A percentile compares a stretch with the other conserved stretches of the same genome.
phyloP scores from a whole-genome alignment of 495 filamentous ascomycete genomes.

The Neurospora africana region DNA sequence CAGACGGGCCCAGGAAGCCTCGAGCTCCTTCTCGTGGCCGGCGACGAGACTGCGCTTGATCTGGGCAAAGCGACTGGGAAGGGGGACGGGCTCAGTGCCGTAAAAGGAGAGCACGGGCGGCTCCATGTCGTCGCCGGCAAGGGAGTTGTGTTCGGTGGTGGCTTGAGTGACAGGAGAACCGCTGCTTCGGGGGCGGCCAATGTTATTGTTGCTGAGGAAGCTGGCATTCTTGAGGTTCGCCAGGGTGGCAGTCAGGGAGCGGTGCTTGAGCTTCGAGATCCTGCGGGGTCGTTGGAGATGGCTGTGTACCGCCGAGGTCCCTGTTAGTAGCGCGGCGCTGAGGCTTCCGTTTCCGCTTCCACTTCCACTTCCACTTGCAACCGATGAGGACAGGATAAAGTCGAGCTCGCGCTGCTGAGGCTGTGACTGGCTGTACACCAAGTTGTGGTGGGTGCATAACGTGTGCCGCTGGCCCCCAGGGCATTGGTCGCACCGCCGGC shows the following conservation, averaged over 20 bases:
- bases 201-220: not conserved
- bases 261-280: slow-evolving; percentile 27
- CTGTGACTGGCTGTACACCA: slow-evolving; percentile 2
- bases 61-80: slow-evolving; percentile 66
- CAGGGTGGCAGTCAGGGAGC: slow-evolving; percentile 16
- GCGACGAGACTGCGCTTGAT: slow-evolving; percentile 57
- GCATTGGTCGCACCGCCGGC: slow-evolving; percentile 24
- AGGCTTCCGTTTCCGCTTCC: slow-evolving; percentile 19
- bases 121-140: slow-evolving; percentile 39
- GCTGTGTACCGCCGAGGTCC: slow-evolving; percentile 1
- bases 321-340: slow-evolving; percentile 12
- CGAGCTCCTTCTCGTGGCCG: slow-evolving; percentile 56
- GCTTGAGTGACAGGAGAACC: slow-evolving; percentile 1
- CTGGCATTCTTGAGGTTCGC: slow-evolving; percentile 10
- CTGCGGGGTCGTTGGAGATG: slow-evolving; percentile 23
- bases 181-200: slow-evolving; percentile 3
- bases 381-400: not conserved
- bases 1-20: slow-evolving; percentile 63
- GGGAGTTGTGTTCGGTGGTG: not conserved
- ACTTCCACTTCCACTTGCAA: slow-evolving; percentile 4
- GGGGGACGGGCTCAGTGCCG: slow-evolving; percentile 59
- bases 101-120: slow-evolving; percentile 69
- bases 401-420: slow-evolving; percentile 1
- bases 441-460: slow-evolving; percentile 14
- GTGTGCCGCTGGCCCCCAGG: slow-evolving; percentile 16